A percentile compares a stretch with the other conserved stretches of the same genome.
Conservation (phyloP, 2,329 filamentous ascomycete genomes). For the Acrocalymma vagum region DNA sequence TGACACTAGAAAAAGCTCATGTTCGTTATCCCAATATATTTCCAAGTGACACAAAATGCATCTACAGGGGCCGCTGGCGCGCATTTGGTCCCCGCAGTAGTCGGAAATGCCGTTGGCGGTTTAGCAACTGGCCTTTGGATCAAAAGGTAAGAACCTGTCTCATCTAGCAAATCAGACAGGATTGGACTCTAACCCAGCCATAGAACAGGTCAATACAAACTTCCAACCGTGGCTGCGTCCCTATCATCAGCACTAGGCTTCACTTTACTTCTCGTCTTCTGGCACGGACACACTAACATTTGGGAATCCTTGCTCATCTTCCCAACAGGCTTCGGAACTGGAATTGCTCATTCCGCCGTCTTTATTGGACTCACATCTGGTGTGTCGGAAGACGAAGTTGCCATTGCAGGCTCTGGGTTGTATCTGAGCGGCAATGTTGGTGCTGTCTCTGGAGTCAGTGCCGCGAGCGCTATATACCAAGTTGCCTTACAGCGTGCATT, state of each 20-base stretch:
- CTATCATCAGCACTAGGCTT: conserved; percentile 6
- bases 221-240: conserved; percentile 5
- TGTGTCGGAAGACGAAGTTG: conserved; percentile 23
- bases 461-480: conserved; percentile 2
- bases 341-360: conserved; percentile 30
- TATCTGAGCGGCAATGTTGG: conserved; percentile 23
- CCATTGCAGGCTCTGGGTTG: conserved; percentile 30
- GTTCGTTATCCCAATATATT: conserved; percentile 74
- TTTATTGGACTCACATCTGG: conserved; percentile 36
- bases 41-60: conserved; percentile 67
- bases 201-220: conserved; percentile 19
- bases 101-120: conserved; percentile 72
- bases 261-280: conserved; percentile 17
- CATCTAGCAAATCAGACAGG: too few species aligned
- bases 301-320: conserved; percentile 36
- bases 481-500: conserved; percentile 12
- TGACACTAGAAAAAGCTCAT: conserved; percentile 56
- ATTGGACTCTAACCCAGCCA: not conserved
- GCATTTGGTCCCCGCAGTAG: conserved; percentile 72
- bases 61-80: conserved; percentile 67
- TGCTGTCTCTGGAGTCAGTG: conserved; percentile 9
- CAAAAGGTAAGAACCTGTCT: conserved; percentile 1
- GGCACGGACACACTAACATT: conserved; percentile 37
- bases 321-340: conserved; percentile 37
- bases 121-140: conserved; percentile 43